Evolutionary conservation across 2,329 filamentous ascomycete genomes (phyloP).

Genomic region (Cercospora berteroae): DNA sequence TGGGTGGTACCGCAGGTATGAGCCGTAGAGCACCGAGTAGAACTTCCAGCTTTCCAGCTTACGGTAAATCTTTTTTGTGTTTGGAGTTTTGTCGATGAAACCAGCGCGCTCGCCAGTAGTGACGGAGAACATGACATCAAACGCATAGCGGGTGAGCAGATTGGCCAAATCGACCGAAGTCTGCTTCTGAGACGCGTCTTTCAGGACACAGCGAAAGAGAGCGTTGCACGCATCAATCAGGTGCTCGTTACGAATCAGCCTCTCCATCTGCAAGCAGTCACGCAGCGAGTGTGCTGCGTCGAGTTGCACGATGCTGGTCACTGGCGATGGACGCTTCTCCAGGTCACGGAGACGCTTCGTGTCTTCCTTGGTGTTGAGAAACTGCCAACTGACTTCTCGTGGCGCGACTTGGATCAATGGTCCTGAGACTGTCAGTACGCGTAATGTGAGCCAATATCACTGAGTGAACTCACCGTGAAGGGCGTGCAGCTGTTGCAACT

Average conservation of each 20-base stretch:
- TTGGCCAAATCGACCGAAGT: slow-evolving; percentile 17
- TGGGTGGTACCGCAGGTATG: slow-evolving; percentile 28
- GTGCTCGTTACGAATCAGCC: slow-evolving; percentile 20
- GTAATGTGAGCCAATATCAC: background rate
- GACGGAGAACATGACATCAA: slow-evolving; percentile 26
- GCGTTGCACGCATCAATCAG: slow-evolving; percentile 24
- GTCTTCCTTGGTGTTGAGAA: background rate
- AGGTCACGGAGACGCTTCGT: background rate
- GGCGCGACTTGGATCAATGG: slow-evolving; percentile 24
- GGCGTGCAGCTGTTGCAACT: slow-evolving; percentile 19
- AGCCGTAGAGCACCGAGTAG: slow-evolving; percentile 24
- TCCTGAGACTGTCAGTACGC: slow-evolving; percentile 11
- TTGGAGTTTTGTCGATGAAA: slow-evolving; percentile 18
- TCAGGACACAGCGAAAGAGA: slow-evolving; percentile 14
- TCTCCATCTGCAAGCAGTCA: slow-evolving; percentile 17
- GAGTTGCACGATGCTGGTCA: background rate
- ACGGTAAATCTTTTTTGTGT: slow-evolving; percentile 8
- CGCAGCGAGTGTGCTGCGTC: background rate
- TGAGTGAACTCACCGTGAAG: slow-evolving; percentile 16
- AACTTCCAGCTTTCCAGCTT: slow-evolving; percentile 24
- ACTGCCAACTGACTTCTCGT: slow-evolving; percentile 9
- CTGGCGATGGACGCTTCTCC: background rate
- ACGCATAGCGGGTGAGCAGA: slow-evolving; percentile 25
- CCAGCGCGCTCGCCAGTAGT: slow-evolving; percentile 25
- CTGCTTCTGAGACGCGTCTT: slow-evolving; percentile 2